phyloP scores from a whole-genome alignment of 2,329 filamentous ascomycete species.

The Venturia oleaginea region DNA sequence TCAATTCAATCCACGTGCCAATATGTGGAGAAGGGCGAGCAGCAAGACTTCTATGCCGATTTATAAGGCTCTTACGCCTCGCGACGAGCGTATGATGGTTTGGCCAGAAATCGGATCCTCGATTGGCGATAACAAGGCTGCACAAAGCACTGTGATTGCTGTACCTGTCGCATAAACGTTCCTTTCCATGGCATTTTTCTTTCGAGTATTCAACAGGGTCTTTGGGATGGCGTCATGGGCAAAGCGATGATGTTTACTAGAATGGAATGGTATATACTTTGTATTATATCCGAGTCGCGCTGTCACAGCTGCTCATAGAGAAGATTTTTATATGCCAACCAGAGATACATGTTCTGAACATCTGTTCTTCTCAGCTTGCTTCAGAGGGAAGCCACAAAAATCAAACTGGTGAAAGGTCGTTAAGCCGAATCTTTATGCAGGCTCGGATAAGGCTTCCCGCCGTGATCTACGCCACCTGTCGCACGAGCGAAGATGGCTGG shows the following conservation, averaged over 20 bases:
- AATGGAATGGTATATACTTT: neutral
- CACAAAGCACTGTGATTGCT: slow-evolving; percentile 13
- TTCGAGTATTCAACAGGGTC: neutral
- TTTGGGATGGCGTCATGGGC: neutral
- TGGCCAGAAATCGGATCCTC: slow-evolving; percentile 49
- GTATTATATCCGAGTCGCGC: neutral
- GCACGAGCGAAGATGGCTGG: neutral
- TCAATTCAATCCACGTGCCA: slow-evolving; percentile 58
- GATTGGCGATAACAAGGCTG: slow-evolving; percentile 14
- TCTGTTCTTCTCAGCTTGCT: neutral
- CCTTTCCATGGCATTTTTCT: too few species aligned
- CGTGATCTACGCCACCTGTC: neutral
- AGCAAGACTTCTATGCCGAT: slow-evolving; percentile 42
- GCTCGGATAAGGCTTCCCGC: neutral
- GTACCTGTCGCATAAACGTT: slow-evolving; percentile 15
- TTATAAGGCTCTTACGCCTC: slow-evolving; percentile 43
- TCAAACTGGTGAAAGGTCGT: neutral
- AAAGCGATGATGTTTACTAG: neutral
- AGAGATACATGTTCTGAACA: neutral
- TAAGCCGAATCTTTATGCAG: neutral
- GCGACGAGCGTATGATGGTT: slow-evolving; percentile 53
- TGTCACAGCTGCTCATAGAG: neutral
- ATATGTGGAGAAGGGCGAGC: slow-evolving; percentile 51
- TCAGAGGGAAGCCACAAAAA: neutral
- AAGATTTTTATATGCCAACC: neutral